A percentile compares a stretch with the other conserved stretches of the same genome.
Evolutionary conservation across 306 rosid genomes (phyloP).

Genomic region (Comarum palustre): DNA sequence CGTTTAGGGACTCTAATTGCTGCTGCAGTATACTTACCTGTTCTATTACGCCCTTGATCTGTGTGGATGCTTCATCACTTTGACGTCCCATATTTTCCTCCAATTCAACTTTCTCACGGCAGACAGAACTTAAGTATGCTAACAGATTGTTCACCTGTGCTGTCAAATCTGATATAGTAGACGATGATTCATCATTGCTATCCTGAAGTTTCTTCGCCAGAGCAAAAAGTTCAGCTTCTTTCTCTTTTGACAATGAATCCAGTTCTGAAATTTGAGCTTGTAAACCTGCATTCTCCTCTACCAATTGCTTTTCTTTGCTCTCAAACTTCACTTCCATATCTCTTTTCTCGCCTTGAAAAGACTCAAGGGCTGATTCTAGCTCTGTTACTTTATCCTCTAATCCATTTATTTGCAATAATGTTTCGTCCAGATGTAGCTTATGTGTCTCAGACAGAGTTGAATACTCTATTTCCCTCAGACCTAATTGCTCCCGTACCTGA

Average conservation of each 20-base stretch:
- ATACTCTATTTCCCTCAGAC: slow-evolving; percentile 49
- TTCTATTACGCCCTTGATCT: slow-evolving; percentile 42
- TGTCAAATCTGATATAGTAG: slow-evolving; percentile 52
- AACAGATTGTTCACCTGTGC: slow-evolving; percentile 52
- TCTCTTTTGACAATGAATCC: slow-evolving; percentile 45
- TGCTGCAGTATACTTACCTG: slow-evolving; percentile 55
- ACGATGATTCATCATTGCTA: slow-evolving; percentile 39
- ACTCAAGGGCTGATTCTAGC: slow-evolving; percentile 44
- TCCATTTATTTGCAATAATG: slow-evolving; percentile 38
- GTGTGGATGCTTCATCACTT: slow-evolving; percentile 56
- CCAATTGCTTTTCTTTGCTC: slow-evolving; percentile 39
- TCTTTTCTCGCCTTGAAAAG: slow-evolving; percentile 42
- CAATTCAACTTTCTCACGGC: slow-evolving; percentile 41
- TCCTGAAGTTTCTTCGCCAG: slow-evolving; percentile 51
- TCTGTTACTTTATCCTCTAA: slow-evolving; percentile 37
- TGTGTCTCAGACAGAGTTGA: slow-evolving; percentile 50
- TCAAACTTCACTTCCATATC: slow-evolving; percentile 47
- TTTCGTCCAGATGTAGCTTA: slow-evolving; percentile 41
- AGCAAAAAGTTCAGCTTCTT: slow-evolving; percentile 48
- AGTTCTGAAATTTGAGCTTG: slow-evolving; percentile 50
- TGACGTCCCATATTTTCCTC: slow-evolving; percentile 48
- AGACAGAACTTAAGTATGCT: slow-evolving; percentile 35
- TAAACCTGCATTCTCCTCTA: slow-evolving; percentile 44
- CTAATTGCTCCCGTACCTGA: slow-evolving; percentile 45
- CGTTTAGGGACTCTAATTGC: slow-evolving; percentile 49